phyloP scores from a whole-genome alignment of 2,329 filamentous ascomycete species.

The Phyllosticta paracitricarpa region DNA sequence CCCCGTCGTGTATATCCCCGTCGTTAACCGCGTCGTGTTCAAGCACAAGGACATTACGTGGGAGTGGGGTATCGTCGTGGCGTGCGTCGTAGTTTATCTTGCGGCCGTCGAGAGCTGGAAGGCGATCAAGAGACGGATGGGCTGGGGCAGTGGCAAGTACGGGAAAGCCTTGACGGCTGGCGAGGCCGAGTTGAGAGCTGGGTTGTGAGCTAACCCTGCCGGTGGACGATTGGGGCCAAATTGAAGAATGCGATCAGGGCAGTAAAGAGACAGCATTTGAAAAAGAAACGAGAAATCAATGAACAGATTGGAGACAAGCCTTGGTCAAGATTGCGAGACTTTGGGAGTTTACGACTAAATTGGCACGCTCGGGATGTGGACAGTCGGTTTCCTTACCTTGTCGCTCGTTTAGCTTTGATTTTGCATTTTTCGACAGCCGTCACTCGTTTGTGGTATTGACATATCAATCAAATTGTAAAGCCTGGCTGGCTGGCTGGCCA shows the following conservation, averaged over 20 bases:
- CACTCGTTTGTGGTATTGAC: background rate
- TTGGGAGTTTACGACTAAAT: background rate
- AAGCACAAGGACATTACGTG: conserved; percentile 33
- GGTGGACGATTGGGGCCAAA: background rate
- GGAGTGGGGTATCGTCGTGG: conserved; percentile 38
- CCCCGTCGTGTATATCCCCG: conserved; percentile 36
- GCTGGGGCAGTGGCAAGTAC: conserved; percentile 25
- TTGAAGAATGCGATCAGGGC: background rate
- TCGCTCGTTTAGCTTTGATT: background rate
- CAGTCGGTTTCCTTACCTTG: background rate
- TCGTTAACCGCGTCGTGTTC: conserved; percentile 37
- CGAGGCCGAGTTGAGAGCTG: conserved; percentile 27
- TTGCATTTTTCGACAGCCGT: background rate
- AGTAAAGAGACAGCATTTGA: background rate
- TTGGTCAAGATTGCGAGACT: background rate
- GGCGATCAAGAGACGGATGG: conserved; percentile 30
- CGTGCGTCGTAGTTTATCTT: conserved; percentile 31
- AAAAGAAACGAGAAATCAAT: background rate
- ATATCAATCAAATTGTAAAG: background rate
- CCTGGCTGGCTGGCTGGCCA: too few relatives aligned
- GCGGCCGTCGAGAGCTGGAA: conserved; percentile 36
- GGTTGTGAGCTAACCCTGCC: conserved; percentile 10
- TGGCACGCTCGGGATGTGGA: background rate
- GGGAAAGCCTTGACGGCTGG: conserved; percentile 19
- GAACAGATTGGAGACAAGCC: background rate